Evolutionary conservation across 2,329 filamentous ascomycete genomes (phyloP).

Genomic region (Aspergillus chevalieri): DNA sequence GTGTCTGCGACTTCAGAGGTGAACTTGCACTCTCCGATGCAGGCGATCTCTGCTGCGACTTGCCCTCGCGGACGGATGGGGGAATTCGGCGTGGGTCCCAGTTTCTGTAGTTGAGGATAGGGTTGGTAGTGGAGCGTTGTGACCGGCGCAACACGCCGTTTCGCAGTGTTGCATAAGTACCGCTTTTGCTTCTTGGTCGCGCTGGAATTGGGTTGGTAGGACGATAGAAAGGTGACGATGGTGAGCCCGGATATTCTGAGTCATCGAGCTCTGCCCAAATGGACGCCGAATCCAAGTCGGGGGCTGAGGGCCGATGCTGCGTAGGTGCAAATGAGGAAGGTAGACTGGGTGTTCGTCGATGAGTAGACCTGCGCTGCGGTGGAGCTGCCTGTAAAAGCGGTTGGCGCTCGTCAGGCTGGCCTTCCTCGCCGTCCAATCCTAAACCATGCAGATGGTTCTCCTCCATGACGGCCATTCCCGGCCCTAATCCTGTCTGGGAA

Average conservation of each 20-base stretch:
- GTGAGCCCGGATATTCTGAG: slow-evolving; percentile 42
- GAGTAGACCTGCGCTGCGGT: slow-evolving; percentile 18
- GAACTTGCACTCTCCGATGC: slow-evolving; percentile 13
- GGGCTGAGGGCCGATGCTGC: slow-evolving; percentile 41
- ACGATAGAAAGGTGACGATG: slow-evolving; percentile 7
- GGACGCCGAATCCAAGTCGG: slow-evolving; percentile 62
- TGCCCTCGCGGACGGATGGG: slow-evolving; percentile 8
- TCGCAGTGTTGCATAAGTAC: slow-evolving; percentile 8
- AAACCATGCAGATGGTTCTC: slow-evolving; percentile 27
- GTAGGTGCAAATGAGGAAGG: slow-evolving; percentile 22
- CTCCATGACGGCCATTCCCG: slow-evolving; percentile 76
- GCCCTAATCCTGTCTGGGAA: slow-evolving; percentile 63
- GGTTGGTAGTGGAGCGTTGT: slow-evolving; percentile 18
- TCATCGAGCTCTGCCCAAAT: slow-evolving; percentile 89
- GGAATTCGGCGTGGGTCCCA: slow-evolving; percentile 18
- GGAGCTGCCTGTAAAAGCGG: slow-evolving; percentile 29
- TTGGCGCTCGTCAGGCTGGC: slow-evolving; percentile 35
- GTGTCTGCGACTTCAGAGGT: slow-evolving; percentile 13
- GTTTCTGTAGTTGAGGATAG: slow-evolving; percentile 10
- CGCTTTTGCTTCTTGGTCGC: slow-evolving; percentile 20
- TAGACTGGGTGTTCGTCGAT: slow-evolving; percentile 31
- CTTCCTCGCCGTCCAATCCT: slow-evolving; percentile 32
- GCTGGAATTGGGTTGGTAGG: slow-evolving; percentile 9
- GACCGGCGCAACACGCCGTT: slow-evolving; percentile 12
- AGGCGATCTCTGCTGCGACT: slow-evolving; percentile 22